phyloP scores from a whole-genome alignment of 179 eudicot genomes.

The Camellia oleifera region DNA sequence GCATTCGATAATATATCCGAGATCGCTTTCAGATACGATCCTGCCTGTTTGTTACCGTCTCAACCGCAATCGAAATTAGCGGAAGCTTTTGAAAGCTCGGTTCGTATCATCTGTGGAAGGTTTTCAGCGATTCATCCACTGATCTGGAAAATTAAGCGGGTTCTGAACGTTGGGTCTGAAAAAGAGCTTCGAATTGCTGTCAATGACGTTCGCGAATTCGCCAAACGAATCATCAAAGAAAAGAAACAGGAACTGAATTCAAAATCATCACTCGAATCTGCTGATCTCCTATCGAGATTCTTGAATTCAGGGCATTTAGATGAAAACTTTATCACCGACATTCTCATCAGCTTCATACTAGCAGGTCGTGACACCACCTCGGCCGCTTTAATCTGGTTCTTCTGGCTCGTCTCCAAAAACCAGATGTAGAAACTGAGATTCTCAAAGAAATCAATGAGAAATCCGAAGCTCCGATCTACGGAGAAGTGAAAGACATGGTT shows the following conservation, averaged over 20 bases:
- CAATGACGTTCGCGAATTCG: constrained; percentile 32
- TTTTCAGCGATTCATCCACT: constrained; percentile 26
- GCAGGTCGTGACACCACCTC: constrained; percentile 72
- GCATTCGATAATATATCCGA: constrained; percentile 54
- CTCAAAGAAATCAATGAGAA: constrained; percentile 30
- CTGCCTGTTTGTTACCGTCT: constrained; percentile 40
- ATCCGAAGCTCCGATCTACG: constrained; percentile 20
- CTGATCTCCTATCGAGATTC: constrained; percentile 45
- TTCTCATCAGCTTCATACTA: constrained; percentile 54
- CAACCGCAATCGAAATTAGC: constrained; percentile 40
- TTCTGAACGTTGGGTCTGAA: constrained; percentile 51
- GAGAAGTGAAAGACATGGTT: constrained; percentile 49
- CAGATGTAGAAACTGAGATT: constrained; percentile 39
- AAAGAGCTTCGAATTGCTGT: constrained; percentile 31
- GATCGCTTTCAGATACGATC: constrained; percentile 61
- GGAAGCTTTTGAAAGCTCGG: constrained; percentile 31
- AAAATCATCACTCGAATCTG: constrained; percentile 17
- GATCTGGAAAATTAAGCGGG: constrained; percentile 42
- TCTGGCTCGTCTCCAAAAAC: constrained; percentile 44
- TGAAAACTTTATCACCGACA: constrained; percentile 46
- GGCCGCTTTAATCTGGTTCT: constrained; percentile 61
- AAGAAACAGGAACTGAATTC: constrained; percentile 27
- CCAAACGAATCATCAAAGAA: constrained; percentile 27
- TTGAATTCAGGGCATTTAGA: constrained; percentile 44
- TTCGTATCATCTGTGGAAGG: constrained; percentile 32